Percentiles rank a stretch among this genome's conserved stretches.
Evolutionary conservation across 768 basidiomycete genomes (phyloP).

Genomic region (Leccinum incarnatum): DNA sequence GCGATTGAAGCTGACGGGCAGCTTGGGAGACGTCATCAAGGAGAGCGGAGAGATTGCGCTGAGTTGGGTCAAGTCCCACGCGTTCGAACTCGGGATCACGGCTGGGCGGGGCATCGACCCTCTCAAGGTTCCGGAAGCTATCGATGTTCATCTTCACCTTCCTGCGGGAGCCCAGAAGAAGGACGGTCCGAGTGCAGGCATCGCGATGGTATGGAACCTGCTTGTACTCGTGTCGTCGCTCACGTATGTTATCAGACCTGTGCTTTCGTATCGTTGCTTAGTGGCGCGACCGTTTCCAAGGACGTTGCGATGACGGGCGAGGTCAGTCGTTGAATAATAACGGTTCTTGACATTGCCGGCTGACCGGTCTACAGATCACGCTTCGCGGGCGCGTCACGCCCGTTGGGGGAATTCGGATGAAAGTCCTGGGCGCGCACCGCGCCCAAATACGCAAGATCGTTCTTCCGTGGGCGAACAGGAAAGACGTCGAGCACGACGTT

Average conservation of each 20-base stretch:
- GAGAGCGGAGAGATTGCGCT: constrained; percentile 89
- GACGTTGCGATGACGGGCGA: constrained; percentile 90
- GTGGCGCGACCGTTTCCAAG: constrained; percentile 68
- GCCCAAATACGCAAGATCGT: constrained; percentile 82
- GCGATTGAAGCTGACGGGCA: constrained; percentile 73
- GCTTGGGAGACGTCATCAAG: constrained; percentile 86
- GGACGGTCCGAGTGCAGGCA: constrained; percentile 88
- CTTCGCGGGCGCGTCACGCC: constrained; percentile 78
- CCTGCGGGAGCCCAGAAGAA: constrained; percentile 92
- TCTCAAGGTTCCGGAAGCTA: constrained; percentile 63
- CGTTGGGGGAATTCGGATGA: constrained; percentile 91
- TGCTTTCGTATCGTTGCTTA: constrained; percentile 83
- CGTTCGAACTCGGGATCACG: constrained; percentile 78
- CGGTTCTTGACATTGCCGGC: neutral
- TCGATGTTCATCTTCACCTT: constrained; percentile 87
- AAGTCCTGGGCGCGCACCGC: constrained; percentile 85
- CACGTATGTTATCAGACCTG: constrained; percentile 49
- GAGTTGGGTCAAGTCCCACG: constrained; percentile 89
- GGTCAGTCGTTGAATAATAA: constrained; percentile 34
- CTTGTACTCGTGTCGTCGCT: neutral
- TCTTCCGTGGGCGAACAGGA: constrained; percentile 79
- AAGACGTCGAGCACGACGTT: constrained; percentile 86
- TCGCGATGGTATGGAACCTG: constrained; percentile 68
- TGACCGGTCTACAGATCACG: constrained; percentile 55
- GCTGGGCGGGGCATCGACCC: constrained; percentile 67